phyloP scores from a whole-genome alignment of 495 filamentous ascomycete genomes.

The Neurospora sp. region DNA sequence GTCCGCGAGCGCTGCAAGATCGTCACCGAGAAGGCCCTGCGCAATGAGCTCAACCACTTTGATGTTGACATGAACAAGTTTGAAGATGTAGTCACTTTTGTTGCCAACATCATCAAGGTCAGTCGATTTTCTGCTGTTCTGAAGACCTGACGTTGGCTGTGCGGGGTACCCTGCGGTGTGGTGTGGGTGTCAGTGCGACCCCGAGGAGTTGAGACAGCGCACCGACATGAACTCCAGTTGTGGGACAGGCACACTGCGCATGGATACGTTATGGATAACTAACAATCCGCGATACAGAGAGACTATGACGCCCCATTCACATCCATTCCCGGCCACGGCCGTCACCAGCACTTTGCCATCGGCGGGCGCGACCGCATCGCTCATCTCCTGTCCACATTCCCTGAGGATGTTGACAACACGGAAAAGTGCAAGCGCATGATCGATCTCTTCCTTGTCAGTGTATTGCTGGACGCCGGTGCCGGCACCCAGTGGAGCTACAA shows the following conservation, averaged over 20 bases:
- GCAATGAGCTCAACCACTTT: slow-evolving; percentile 78
- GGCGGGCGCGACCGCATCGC: slow-evolving; percentile 69
- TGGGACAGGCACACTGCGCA: neutral
- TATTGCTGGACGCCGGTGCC: slow-evolving; percentile 79
- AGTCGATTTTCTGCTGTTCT: neutral
- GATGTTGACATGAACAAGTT: slow-evolving; percentile 87
- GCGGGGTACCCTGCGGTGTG: neutral
- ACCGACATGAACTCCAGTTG: neutral
- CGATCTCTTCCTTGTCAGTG: slow-evolving; percentile 83
- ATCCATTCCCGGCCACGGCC: slow-evolving; percentile 74
- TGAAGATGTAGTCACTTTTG: slow-evolving; percentile 76
- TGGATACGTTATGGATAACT: slow-evolving; percentile 5
- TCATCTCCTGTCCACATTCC: slow-evolving; percentile 60
- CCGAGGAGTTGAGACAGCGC: neutral
- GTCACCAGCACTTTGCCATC: slow-evolving; percentile 86
- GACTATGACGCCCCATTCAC: slow-evolving; percentile 82
- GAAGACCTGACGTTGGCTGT: neutral
- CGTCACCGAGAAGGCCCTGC: slow-evolving; percentile 66
- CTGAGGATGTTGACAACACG: slow-evolving; percentile 49
- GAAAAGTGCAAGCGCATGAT: slow-evolving; percentile 71
- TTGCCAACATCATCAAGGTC: slow-evolving; percentile 95
- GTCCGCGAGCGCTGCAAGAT: slow-evolving; percentile 70
- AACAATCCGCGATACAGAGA: slow-evolving; percentile 42
- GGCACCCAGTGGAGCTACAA: slow-evolving; percentile 82
- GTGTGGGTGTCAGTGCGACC: slow-evolving; percentile 4